Percentiles rank a stretch among this genome's conserved stretches.
Evolutionary conservation across 2,329 filamentous ascomycete species (phyloP).

Genomic region (Colletotrichum ledebouriae): DNA sequence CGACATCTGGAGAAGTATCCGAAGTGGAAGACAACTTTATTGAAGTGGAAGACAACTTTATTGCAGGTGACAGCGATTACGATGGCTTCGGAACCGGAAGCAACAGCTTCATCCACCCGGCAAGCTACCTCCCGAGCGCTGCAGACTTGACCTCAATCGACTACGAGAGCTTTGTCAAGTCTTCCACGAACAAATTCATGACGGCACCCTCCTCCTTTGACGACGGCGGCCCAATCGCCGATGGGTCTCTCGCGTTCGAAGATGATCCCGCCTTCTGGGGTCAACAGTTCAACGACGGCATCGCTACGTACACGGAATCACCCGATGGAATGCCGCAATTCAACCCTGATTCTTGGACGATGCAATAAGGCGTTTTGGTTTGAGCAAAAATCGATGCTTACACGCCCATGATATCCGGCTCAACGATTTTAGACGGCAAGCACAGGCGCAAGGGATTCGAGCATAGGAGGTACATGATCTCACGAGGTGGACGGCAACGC

Average conservation of each 20-base stretch:
- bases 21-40: constrained; percentile 72
- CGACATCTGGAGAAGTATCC: constrained; percentile 76
- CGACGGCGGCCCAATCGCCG: constrained; percentile 54
- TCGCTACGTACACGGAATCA: constrained; percentile 49
- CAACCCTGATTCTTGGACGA: constrained; percentile 37
- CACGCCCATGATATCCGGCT: constrained; percentile 35
- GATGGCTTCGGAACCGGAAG: constrained; percentile 62
- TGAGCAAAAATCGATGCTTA: constrained; percentile 27
- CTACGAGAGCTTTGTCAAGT: constrained; percentile 69
- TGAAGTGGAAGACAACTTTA: constrained; percentile 71
- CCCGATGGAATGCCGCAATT: constrained; percentile 46
- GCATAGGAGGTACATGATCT: constrained; percentile 20
- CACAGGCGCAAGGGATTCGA: constrained; percentile 38
- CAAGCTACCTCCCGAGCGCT: constrained; percentile 56
- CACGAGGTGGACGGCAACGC: constrained; percentile 2
- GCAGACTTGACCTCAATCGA: constrained; percentile 65
- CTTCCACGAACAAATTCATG: constrained; percentile 60
- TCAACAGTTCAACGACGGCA: constrained; percentile 56
- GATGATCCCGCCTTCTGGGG: constrained; percentile 67
- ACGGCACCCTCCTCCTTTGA: constrained; percentile 56
- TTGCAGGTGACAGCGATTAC: constrained; percentile 63
- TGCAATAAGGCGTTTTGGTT: constrained; percentile 33
- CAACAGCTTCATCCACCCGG: constrained; percentile 52
- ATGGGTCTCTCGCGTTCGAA: constrained; percentile 61
- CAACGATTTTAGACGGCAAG: constrained; percentile 40